Evolutionary conservation across 345 rosid species (phyloP).

Genomic region (Citrus maxima): DNA sequence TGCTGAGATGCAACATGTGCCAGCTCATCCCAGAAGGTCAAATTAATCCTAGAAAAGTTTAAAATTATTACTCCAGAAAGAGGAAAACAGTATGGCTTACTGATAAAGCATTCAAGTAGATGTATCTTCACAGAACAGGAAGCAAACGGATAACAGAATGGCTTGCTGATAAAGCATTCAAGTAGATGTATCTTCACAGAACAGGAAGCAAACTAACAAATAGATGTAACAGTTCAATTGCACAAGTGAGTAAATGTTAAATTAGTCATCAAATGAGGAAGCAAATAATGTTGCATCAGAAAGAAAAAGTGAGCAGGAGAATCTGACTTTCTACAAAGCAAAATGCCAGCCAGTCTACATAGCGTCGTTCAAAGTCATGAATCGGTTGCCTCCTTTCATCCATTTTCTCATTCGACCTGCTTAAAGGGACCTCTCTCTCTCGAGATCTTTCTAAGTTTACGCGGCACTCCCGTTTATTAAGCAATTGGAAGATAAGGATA

Average conservation of each 20-base stretch:
- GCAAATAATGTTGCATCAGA: not conserved
- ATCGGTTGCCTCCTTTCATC: not conserved
- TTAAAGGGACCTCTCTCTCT: no score
- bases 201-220: constrained; percentile 3
- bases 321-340: not conserved
- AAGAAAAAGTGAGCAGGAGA: not conserved
- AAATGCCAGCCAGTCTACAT: not conserved
- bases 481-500: not conserved
- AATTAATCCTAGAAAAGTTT: constrained; percentile 40
- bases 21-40: constrained; percentile 68
- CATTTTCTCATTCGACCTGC: not conserved
- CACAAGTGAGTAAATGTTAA: not conserved
- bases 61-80: not conserved
- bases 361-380: not conserved
- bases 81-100: not conserved
- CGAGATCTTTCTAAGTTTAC: not conserved
- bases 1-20: constrained; percentile 51
- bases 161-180: not conserved
- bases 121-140: not conserved
- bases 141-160: not conserved
- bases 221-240: not conserved
- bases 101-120: not conserved
- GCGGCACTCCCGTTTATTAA: not conserved
- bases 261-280: not conserved
- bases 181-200: not conserved